Base-by-base conservation (phyloP, 2,329 filamentous ascomycete genomes). In the Incumbomyces lentus region DNA sequence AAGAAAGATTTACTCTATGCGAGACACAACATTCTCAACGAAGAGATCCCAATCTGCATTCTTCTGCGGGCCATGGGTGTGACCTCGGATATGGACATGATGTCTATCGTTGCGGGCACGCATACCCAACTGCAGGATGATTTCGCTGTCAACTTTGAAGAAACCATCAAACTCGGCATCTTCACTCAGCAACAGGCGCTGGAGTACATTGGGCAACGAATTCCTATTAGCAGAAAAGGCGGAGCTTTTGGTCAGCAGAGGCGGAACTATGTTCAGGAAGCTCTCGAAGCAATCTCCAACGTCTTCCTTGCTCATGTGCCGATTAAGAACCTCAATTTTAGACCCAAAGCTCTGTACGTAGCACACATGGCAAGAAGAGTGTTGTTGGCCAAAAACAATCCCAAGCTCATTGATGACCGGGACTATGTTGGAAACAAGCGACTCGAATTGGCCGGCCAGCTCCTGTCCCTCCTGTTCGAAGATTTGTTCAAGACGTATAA, bases 391-490 rank as follows among this genome's bases (percentile, higher is more conserved):
- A 83, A 88, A 60, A 84, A 92, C 49, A 86, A 98, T 60, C 78
- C 85, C 1, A 87, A 84, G 47, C 72, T 96, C 44, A 87, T 98
- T 1, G 92, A 98, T 58, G 92, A 98, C 63, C 79, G 92, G 61
- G 93, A 98, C 67, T 98, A 96, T 60, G 88, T 98, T 26, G 92
- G 92, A 55, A 98, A 98, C 69, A 98, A 98, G 68, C 81, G 92
- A 50, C 72, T 98, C 36, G 92, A 98, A 64, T 66, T 98, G 66
- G 93, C 93, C 45, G 92, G 92, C 0, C 92, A 96, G 66, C 81
- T 98, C 62, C 70, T 98, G 51, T 89, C 92, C 2, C 74, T 98
- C 1, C 74, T 98, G 0, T 98, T 98, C 56, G 93, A 98, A 65
- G 93, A 98, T 72, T 68, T 95, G 50, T 98, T 98, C 78, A 98